Evolutionary conservation across 331 rosid species (phyloP).

Genomic region (Acacia concinna): DNA sequence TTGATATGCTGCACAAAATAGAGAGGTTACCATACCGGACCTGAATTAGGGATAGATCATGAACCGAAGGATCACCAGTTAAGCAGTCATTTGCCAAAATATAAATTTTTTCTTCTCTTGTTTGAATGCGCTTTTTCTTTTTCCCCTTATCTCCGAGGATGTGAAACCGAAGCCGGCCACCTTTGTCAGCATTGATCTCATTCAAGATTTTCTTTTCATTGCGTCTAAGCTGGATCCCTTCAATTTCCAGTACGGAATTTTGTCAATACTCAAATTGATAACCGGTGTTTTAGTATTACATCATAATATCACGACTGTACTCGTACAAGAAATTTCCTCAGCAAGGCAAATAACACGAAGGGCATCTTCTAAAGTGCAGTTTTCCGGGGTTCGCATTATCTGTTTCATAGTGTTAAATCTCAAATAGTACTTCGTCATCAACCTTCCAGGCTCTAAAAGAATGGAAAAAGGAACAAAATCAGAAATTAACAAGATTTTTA

Average conservation of each 20-base stretch:
- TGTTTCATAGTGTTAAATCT: slow-evolving; percentile 93
- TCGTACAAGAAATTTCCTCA: slow-evolving; percentile 86
- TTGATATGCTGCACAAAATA: slow-evolving; percentile 31
- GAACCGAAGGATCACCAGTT: slow-evolving; percentile 91
- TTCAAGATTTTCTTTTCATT: slow-evolving; percentile 88
- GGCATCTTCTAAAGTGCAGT: slow-evolving; percentile 73
- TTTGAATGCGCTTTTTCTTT: slow-evolving; percentile 90
- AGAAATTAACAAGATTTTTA: slow-evolving; percentile 20
- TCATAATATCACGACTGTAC: slow-evolving; percentile 21
- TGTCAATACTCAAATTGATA: slow-evolving; percentile 30
- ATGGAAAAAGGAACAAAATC: slow-evolving; percentile 31
- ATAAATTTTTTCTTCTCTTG: slow-evolving; percentile 93
- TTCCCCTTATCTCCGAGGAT: slow-evolving; percentile 71
- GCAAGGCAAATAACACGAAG: slow-evolving; percentile 80
- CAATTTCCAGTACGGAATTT: slow-evolving; percentile 35
- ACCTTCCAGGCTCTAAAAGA: slow-evolving; percentile 82
- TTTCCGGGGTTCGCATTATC: slow-evolving; percentile 80
- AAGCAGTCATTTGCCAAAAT: slow-evolving; percentile 89
- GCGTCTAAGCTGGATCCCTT: slow-evolving; percentile 99
- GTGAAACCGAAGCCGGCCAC: slow-evolving; percentile 84
- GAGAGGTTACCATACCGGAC: slow-evolving; percentile 42
- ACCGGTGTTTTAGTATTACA: slow-evolving; percentile 12
- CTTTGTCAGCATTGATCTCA: slow-evolving; percentile 84
- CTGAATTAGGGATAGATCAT: slow-evolving; percentile 88
- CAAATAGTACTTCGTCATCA: slow-evolving; percentile 95